These are phyloP conservation scores for Halophytophthora polymorphica DNA, from an alignment of 352 stramenopile genomes.

Conservation along the genomic window DNA sequence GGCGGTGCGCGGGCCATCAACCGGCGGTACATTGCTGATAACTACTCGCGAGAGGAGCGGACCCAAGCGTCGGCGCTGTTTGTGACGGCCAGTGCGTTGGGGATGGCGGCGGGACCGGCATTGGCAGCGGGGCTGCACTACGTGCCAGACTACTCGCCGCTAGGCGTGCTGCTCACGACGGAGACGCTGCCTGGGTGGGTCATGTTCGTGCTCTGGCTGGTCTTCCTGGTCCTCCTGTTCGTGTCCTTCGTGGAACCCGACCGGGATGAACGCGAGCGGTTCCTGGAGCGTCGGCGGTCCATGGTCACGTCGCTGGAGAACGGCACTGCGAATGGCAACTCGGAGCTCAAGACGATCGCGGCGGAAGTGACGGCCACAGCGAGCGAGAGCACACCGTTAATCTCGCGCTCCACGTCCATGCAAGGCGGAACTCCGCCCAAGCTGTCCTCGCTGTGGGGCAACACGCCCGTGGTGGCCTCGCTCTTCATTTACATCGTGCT, in stretches of 20 bases:
- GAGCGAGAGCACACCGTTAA: slow-evolving; percentile 40
- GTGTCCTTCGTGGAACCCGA: slow-evolving; percentile 69
- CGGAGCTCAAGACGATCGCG: slow-evolving; percentile 7
- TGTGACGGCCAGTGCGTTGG: slow-evolving; percentile 90
- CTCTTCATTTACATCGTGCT: slow-evolving; percentile 90
- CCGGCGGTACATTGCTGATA: slow-evolving; percentile 87
- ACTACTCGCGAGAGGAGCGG: slow-evolving; percentile 84
- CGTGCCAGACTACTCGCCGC: slow-evolving; percentile 58
- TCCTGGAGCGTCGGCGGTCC: slow-evolving; percentile 43
- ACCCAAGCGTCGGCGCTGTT: slow-evolving; percentile 91
- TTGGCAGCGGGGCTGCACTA: slow-evolving; percentile 68
- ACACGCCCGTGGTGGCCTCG: slow-evolving; percentile 73
- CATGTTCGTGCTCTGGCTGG: slow-evolving; percentile 79
- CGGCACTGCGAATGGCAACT: slow-evolving; percentile 25
- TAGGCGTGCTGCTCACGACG: slow-evolving; percentile 68
- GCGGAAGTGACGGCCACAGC: slow-evolving; percentile 11
- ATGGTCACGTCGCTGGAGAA: slow-evolving; percentile 33
- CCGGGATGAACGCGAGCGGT: slow-evolving; percentile 42
- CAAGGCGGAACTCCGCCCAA: slow-evolving; percentile 12
- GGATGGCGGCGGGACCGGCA: slow-evolving; percentile 89
- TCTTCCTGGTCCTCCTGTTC: slow-evolving; percentile 58
- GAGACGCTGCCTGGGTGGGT: slow-evolving; percentile 90
- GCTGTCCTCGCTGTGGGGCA: slow-evolving; percentile 65
- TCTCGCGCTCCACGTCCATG: slow-evolving; percentile 21
- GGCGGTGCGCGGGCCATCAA: slow-evolving; percentile 91